Evolutionary conservation across 2,329 filamentous ascomycete species (phyloP).

Genomic region (Pseudocercospora crystallina): DNA sequence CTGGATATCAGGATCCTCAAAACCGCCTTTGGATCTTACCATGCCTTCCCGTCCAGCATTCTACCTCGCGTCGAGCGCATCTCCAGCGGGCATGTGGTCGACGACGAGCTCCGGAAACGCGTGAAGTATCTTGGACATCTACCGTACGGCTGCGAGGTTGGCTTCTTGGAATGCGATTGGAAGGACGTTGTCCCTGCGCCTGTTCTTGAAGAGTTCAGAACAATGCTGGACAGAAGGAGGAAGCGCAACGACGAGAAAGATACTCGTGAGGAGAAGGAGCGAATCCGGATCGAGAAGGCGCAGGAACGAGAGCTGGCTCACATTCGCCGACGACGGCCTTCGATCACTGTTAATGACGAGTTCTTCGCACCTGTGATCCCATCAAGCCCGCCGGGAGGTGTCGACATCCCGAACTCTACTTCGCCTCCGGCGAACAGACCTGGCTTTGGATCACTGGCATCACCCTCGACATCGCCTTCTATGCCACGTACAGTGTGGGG

Average conservation of each 20-base stretch:
- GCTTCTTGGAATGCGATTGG: conserved; percentile 92
- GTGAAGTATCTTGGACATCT: conserved; percentile 86
- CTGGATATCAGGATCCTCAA: conserved; percentile 92
- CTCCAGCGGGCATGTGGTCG: conserved; percentile 81
- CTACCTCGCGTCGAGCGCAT: conserved; percentile 86
- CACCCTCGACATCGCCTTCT: conserved; percentile 77
- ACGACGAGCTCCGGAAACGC: conserved; percentile 78
- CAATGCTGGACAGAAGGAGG: conserved; percentile 73
- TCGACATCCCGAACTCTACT: conserved; percentile 34
- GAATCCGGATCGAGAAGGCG: conserved; percentile 75
- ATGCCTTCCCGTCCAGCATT: conserved; percentile 78
- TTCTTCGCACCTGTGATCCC: conserved; percentile 31
- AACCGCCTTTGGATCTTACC: conserved; percentile 80
- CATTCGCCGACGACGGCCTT: conserved; percentile 58
- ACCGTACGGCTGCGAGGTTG: conserved; percentile 86
- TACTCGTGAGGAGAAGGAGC: conserved; percentile 79
- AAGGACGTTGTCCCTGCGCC: conserved; percentile 79
- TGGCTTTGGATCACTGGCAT: conserved; percentile 68
- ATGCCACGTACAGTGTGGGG: conserved; percentile 85
- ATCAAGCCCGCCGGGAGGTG: conserved; percentile 33
- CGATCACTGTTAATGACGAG: conserved; percentile 45
- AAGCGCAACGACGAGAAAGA: conserved; percentile 81
- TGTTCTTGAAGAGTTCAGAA: conserved; percentile 71
- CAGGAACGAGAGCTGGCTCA: conserved; percentile 70
- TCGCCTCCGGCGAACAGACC: conserved; percentile 57